Evolutionary conservation across 306 rosid species (phyloP).

Genomic region (Trifolium repens): DNA sequence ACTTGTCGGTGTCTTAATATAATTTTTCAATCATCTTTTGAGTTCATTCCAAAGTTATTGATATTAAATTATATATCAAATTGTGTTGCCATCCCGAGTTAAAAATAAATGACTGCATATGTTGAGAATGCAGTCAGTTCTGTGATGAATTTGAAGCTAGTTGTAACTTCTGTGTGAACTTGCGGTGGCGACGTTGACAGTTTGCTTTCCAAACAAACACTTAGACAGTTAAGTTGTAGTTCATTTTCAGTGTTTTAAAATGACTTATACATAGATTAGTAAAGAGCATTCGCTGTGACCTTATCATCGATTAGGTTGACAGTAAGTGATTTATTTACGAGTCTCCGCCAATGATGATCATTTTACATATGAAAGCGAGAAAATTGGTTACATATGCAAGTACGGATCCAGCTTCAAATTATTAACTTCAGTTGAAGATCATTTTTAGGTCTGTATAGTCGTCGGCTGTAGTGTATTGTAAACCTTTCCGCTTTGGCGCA

Average conservation of each 20-base stretch:
- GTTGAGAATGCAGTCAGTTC: constrained; percentile 24
- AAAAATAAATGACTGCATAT: constrained; percentile 2
- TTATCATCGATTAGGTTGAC: not conserved
- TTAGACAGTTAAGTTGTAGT: constrained; percentile 23
- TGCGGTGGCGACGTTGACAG: too few relatives aligned
- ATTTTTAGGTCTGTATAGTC: not conserved
- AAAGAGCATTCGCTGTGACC: not conserved
- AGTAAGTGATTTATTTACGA: not conserved
- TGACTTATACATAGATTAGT: not conserved
- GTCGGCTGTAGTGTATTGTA: not conserved
- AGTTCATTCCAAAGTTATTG: constrained; percentile 38
- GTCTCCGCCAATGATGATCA: too few relatives aligned
- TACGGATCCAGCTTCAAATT: not conserved
- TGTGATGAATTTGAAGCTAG: not conserved
- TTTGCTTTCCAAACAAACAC: too few relatives aligned
- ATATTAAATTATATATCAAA: constrained; percentile 27
- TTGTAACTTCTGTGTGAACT: too few relatives aligned
- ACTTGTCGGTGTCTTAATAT: constrained; percentile 27
- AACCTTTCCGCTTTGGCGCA: too few relatives aligned
- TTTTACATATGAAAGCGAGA: too few relatives aligned
- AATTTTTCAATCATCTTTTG: constrained; percentile 18
- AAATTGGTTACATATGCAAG: not conserved
- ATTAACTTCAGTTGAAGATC: not conserved
- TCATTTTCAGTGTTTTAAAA: not conserved
- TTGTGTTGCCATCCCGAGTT: constrained; percentile 8